Evolutionary conservation across 331 rosid genomes (phyloP).

Genomic region (Cucumis variabilis): DNA sequence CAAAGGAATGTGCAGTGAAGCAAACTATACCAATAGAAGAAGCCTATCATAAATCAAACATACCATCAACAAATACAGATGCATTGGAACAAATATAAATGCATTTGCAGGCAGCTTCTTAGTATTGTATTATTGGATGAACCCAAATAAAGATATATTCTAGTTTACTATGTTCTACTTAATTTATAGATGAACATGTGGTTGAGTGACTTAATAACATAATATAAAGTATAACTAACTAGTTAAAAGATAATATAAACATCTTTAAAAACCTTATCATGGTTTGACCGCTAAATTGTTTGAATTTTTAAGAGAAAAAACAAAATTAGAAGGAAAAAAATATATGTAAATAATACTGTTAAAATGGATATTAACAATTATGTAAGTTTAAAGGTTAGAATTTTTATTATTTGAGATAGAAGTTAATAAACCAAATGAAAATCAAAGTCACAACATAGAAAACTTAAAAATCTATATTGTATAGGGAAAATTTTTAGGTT

Average conservation of each 20-base stretch:
- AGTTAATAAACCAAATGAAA: too few relatives aligned
- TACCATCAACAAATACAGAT: constrained; percentile 6
- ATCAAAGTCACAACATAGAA: too few relatives aligned
- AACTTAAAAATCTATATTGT: too few relatives aligned
- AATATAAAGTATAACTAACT: background rate
- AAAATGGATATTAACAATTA: too few relatives aligned
- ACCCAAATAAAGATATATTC: background rate
- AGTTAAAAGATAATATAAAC: background rate
- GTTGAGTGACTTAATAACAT: background rate
- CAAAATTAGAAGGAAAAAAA: too few relatives aligned
- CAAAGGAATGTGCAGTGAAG: constrained; percentile 40
- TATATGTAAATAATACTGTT: too few relatives aligned
- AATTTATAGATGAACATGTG: background rate
- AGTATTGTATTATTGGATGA: constrained; percentile 7
- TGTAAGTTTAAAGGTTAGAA: too few relatives aligned
- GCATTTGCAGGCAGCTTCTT: background rate
- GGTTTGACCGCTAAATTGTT: background rate
- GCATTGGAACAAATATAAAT: constrained; percentile 18
- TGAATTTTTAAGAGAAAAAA: background rate
- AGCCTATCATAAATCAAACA: constrained; percentile 19
- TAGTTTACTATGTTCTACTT: background rate
- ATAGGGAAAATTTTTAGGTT: too few relatives aligned
- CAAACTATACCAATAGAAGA: constrained; percentile 50
- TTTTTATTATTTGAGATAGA: too few relatives aligned
- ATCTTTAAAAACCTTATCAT: background rate